Evolutionary conservation across 371 early-diverging fungal genomes (phyloP).

Genomic region (Haplosporangium sp.): DNA sequence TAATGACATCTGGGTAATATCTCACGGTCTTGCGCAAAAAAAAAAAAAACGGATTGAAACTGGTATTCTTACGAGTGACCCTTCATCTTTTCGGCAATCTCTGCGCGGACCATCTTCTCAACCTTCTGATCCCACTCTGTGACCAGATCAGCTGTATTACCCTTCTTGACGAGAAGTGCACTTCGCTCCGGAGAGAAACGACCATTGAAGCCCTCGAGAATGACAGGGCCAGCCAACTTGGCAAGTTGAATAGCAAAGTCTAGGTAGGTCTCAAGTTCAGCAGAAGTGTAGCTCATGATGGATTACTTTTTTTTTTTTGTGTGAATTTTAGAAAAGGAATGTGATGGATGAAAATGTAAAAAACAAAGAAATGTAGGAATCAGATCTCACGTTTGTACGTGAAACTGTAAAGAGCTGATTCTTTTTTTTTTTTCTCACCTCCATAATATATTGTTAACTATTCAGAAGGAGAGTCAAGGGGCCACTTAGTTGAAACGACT

Average conservation of each 20-base stretch:
- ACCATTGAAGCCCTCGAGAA: constrained; percentile 67
- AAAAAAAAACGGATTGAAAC: no score
- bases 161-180: constrained; percentile 64
- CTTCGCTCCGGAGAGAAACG: constrained; percentile 64
- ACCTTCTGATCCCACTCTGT: constrained; percentile 88
- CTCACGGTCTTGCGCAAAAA: no score
- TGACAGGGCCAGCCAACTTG: constrained; percentile 70
- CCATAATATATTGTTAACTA: not conserved
- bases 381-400: constrained; percentile 4
- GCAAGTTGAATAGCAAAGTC: constrained; percentile 70
- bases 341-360: not conserved
- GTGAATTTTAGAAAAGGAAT: not conserved
- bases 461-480: constrained; percentile 58
- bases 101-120: constrained; percentile 74
- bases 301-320: not conserved
- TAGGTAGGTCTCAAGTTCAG: constrained; percentile 60
- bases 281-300: constrained; percentile 42
- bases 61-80: constrained; percentile 65
- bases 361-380: not conserved
- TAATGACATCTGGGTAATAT: not conserved
- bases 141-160: constrained; percentile 86
- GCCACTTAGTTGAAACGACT: constrained; percentile 68
- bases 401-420: not conserved
- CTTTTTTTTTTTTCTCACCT: not conserved
- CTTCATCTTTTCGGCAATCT: constrained; percentile 71